Evolutionary conservation across 1,284 basidiomycete species (phyloP).

Genomic region (Melampsora americana): DNA sequence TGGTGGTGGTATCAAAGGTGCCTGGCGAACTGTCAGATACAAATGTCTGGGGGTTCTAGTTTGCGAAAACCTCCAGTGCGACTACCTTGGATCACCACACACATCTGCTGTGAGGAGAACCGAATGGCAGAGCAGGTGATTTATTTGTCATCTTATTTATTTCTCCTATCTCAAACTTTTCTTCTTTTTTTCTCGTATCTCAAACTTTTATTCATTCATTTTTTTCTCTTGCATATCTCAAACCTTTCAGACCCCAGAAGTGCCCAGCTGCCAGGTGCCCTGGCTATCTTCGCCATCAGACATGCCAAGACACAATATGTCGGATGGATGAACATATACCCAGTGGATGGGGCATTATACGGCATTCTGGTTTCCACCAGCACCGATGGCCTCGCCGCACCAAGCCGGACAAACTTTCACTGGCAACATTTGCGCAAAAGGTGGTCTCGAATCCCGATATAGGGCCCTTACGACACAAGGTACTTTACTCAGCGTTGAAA

Average conservation of each 20-base stretch:
- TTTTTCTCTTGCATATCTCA: too few species aligned
- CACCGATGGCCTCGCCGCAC: neutral
- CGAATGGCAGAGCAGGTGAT: neutral
- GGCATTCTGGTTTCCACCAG: neutral
- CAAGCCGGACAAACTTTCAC: neutral
- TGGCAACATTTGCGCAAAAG: neutral
- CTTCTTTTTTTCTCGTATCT: too few species aligned
- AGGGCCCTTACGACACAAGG: neutral
- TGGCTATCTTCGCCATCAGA: neutral
- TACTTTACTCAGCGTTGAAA: neutral
- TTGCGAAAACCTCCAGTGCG: neutral
- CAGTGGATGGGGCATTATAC: neutral
- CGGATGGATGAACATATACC: neutral
- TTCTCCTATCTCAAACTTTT: neutral
- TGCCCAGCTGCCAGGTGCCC: neutral
- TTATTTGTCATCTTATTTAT: too few species aligned
- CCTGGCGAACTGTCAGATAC: neutral
- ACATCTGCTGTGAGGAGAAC: neutral
- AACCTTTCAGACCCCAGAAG: neutral
- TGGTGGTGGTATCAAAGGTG: neutral
- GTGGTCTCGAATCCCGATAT: neutral
- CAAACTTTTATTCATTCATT: too few species aligned
- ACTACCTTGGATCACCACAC: neutral
- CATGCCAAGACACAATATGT: neutral
- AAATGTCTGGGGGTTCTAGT: neutral